Base-by-base conservation (phyloP, 495 filamentous ascomycete genomes). In the Platismatia glauca region DNA sequence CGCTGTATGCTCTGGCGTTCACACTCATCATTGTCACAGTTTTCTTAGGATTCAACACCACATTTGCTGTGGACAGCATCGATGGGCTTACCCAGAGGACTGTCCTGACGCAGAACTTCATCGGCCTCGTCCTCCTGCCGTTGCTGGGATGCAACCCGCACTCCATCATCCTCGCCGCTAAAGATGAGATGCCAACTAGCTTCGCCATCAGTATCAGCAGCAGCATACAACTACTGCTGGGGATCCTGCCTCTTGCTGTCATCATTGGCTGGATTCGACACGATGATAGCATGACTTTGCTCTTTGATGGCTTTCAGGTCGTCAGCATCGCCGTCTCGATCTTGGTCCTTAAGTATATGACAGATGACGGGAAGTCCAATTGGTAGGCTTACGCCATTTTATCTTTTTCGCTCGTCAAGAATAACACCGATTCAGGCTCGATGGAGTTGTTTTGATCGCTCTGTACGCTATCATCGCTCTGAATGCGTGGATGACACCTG, bases 1-100 rank as follows among this genome's bases (percentile, higher is more conserved):
- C 59, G 41, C 29, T 29, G 31, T 29, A 7, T n/a, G 44, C 44
- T 27, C 48, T 52, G 12, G 52, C 37, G n/a, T 22, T 22, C 13
- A 59, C 50, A 16, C 33, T 64, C 12, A 33, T 60, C 22, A 44
- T 64, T 24, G 29, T 39, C 43, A 52, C 46, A 2, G 29, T 53
- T 11, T 44, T 55, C 18, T 24, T 64, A 15, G 62, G 56, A 24
- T 60, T 64, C 27, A 39, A 39, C 24, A 38, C 56, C 18, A 55
- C 41, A 8, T 64, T 64, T 22, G 57, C 57, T 4, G 56, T 59
- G 13, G 46, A 64, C 20, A 64, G 62, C 39, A 64, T 64, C 16
- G 62, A 64, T 22, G 43, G 50, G 12, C 57, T 64, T 33, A 60
- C 41, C 38, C 57, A 60, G 27, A 39, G 41, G 24, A 59, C 56